Base-by-base conservation (phyloP, 805 yeast species). In the Candida sakaeoensis region DNA sequence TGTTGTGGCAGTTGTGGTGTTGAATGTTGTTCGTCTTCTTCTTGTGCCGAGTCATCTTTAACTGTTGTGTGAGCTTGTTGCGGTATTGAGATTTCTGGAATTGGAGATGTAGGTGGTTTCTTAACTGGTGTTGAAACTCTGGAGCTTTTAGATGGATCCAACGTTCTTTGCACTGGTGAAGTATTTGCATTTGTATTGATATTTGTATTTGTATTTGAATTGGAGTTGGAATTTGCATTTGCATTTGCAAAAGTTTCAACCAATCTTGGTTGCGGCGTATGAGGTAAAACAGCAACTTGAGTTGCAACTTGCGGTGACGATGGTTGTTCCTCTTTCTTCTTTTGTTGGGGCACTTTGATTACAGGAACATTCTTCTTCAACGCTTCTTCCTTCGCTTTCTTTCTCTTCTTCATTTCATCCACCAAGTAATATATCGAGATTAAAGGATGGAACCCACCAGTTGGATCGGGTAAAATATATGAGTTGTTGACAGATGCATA, bases 351-450 rank as follows among this genome's bases (percentile, higher is more conserved):
- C 27, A 6, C 33, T 42, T 32, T 36, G 32, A 41, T 39, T 52
- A 58, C 33, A 52, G 60, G 35, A 52, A 55, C 33, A 53, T 34
- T 40, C 55, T 63, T 25, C 50, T 44, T 67, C 38, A 59, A 51
- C 2, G 72, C 67, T 47, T 69, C 74, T 38, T 73, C 78, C 60
- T 82, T 80, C 5, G 80, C 78, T 48, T 63, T 67, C 62, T 81
- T 82, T 41, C 96, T 75, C 53, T 75, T 79, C 46, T 74, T 57
- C 83, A 87, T 85, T 63, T 93, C 99, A 39, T 79, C 82, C 13
- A 89, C 95, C 47, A 93, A 71, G 54, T 78, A 83, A 58, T 93
- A 93, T 27, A 91, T 82, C 5, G 96, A 87, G 9, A 91, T 65
- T 47, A 90, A 70, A 0, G 99, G 98, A 61, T 90, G 95, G 59